phyloP scores from a whole-genome alignment of 148 eudicot genomes.

The Rhododendron vialii region DNA sequence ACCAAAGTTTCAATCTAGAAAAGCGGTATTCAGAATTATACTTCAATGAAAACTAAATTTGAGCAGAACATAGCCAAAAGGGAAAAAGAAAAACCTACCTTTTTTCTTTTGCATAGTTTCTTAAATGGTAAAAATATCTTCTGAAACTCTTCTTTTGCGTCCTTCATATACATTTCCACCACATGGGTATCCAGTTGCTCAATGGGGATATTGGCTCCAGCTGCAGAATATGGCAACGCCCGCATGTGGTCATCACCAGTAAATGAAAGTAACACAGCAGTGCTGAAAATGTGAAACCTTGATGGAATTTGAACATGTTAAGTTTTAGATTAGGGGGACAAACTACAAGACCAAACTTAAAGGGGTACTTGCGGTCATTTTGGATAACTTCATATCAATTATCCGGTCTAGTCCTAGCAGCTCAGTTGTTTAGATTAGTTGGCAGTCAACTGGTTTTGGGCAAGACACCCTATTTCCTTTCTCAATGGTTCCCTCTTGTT shows the following conservation, averaged over 20 bases:
- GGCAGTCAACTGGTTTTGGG: not conserved
- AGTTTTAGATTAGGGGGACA: not conserved
- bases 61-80: not conserved
- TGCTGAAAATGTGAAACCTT: not conserved
- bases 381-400: not conserved
- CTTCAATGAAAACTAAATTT: not conserved
- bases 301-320: not conserved
- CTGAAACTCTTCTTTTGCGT: conserved; percentile 36
- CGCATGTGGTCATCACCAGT: conserved; percentile 1
- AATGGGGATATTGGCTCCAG: conserved; percentile 53
- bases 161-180: conserved; percentile 47
- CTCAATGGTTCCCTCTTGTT: not conserved
- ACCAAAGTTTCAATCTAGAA: conserved; percentile 53
- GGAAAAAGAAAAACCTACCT: conserved; percentile 20
- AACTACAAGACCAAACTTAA: not conserved
- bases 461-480: not conserved
- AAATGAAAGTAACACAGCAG: not conserved
- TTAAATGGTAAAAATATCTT: conserved; percentile 50
- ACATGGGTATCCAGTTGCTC: conserved; percentile 51
- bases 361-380: not conserved
- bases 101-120: conserved; percentile 36
- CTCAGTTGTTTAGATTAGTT: not conserved
- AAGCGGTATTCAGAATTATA: not conserved
- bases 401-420: not conserved
- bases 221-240: conserved; percentile 28